phyloP scores from a whole-genome alignment of 768 basidiomycete species.

The Auriculariales sp. region DNA sequence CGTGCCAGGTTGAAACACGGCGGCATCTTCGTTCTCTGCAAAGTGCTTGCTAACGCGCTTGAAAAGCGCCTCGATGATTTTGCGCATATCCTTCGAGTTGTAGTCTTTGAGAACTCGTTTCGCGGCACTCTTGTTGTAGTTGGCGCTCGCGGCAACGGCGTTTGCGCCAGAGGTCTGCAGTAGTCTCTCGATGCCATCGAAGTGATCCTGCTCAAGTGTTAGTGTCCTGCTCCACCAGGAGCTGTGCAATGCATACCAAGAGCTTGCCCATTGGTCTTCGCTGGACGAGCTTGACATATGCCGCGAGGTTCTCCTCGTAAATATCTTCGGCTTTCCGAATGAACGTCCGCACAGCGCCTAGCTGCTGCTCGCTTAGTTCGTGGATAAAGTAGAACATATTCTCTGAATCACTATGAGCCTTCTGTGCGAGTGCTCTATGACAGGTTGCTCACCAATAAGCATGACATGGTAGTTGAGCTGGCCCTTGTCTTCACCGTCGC shows the following conservation, averaged over 20 bases:
- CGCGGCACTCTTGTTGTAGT: slow-evolving; percentile 62
- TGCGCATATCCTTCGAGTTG: slow-evolving; percentile 77
- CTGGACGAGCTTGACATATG: slow-evolving; percentile 79
- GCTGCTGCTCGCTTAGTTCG: slow-evolving; percentile 59
- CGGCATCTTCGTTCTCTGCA: slow-evolving; percentile 60
- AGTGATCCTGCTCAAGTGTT: slow-evolving; percentile 57
- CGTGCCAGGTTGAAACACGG: slow-evolving; percentile 41
- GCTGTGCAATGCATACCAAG: slow-evolving; percentile 38
- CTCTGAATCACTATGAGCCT: slow-evolving; percentile 35
- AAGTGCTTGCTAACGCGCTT: slow-evolving; percentile 96
- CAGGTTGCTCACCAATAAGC: slow-evolving; percentile 57
- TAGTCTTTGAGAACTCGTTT: slow-evolving; percentile 80
- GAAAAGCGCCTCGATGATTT: slow-evolving; percentile 71
- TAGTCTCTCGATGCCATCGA: slow-evolving; percentile 82
- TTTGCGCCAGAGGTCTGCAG: slow-evolving; percentile 63
- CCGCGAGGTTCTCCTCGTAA: slow-evolving; percentile 78
- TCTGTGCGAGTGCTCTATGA: neutral
- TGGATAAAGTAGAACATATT: slow-evolving; percentile 93
- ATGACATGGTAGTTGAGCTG: slow-evolving; percentile 94
- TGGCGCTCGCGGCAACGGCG: slow-evolving; percentile 61
- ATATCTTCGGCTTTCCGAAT: slow-evolving; percentile 61
- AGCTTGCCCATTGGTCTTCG: slow-evolving; percentile 76
- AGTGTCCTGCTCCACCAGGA: neutral
- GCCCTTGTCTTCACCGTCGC: slow-evolving; percentile 89
- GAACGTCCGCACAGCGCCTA: slow-evolving; percentile 47